Evolutionary conservation across 2,329 filamentous ascomycete species (phyloP).

Genomic region (Parafenestella ontariensis): DNA sequence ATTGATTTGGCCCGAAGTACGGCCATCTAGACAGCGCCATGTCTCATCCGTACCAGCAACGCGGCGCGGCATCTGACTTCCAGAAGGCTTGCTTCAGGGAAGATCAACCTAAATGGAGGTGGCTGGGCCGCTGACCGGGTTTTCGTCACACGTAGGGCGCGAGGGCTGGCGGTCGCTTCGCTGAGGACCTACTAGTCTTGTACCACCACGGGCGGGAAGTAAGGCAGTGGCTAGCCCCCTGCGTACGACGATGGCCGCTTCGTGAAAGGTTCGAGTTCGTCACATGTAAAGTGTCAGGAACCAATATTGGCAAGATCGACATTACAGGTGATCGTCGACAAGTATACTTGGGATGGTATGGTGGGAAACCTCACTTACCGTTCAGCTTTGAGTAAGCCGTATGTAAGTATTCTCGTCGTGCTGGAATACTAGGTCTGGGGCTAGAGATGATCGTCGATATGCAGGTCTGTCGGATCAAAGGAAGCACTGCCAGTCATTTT

Average conservation of each 20-base stretch:
- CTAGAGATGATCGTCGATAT: neutral
- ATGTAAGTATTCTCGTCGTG: neutral
- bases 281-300: neutral
- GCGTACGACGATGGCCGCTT: conserved; percentile 7
- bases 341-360: neutral
- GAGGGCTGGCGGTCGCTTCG: conserved; percentile 15
- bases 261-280: neutral
- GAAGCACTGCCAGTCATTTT: neutral
- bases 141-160: conserved; percentile 1
- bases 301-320: conserved; percentile 9
- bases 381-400: neutral
- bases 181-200: neutral
- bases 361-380: neutral
- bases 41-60: neutral
- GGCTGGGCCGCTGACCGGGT: conserved; percentile 2
- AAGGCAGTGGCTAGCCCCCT: neutral
- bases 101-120: neutral
- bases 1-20: too few relatives aligned
- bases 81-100: neutral
- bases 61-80: neutral
- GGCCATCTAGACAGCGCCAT: conserved; percentile 3
- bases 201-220: neutral
- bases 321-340: conserved; percentile 4
- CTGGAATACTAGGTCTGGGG: neutral
- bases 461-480: neutral